Percentiles rank a stretch among this genome's conserved stretches.
Evolutionary conservation across 2,329 filamentous ascomycete genomes (phyloP).

Genomic region (Akanthomyces uredinophilus): DNA sequence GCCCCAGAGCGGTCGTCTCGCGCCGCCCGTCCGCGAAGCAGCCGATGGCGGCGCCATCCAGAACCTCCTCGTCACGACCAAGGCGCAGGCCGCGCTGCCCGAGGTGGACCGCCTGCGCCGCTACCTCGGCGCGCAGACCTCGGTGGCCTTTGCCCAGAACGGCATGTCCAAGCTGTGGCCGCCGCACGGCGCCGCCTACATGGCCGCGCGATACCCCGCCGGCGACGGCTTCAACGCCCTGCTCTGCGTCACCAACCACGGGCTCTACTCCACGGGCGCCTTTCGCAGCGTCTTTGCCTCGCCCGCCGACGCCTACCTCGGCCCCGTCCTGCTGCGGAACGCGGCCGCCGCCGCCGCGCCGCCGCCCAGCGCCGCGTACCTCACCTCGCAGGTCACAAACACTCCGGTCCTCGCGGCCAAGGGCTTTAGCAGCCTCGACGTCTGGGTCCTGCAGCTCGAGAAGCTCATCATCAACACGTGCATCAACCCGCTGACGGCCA

Average conservation of each 20-base stretch:
- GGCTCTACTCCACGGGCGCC: constrained; percentile 44
- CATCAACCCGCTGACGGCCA: constrained; percentile 78
- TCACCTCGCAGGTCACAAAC: constrained; percentile 37
- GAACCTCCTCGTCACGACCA: constrained; percentile 75
- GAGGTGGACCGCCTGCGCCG: constrained; percentile 54
- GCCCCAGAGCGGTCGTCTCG: constrained; percentile 20
- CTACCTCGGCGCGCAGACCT: constrained; percentile 59
- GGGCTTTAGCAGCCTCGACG: constrained; percentile 35
- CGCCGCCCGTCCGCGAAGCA: constrained; percentile 32
- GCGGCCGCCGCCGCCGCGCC: constrained; percentile 7
- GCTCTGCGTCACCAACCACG: constrained; percentile 57
- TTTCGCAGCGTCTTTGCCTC: constrained; percentile 51
- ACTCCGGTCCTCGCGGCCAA: constrained; percentile 40
- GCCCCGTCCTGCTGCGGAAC: constrained; percentile 36
- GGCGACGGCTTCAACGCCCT: constrained; percentile 61
- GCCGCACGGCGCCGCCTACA: constrained; percentile 42
- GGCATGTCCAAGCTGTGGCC: constrained; percentile 70
- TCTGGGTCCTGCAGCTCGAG: constrained; percentile 67
- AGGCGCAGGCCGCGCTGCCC: constrained; percentile 62
- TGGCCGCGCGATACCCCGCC: constrained; percentile 33
- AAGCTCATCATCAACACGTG: constrained; percentile 78
- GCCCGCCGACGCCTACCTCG: constrained; percentile 43
- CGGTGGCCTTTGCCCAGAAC: constrained; percentile 81
- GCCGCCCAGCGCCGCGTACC: constrained; percentile 25
- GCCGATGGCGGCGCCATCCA: constrained; percentile 44